Percentiles rank a stretch among this genome's conserved stretches.
Conservation (phyloP, 768 basidiomycete genomes). For the Polyporus arcularius region DNA sequence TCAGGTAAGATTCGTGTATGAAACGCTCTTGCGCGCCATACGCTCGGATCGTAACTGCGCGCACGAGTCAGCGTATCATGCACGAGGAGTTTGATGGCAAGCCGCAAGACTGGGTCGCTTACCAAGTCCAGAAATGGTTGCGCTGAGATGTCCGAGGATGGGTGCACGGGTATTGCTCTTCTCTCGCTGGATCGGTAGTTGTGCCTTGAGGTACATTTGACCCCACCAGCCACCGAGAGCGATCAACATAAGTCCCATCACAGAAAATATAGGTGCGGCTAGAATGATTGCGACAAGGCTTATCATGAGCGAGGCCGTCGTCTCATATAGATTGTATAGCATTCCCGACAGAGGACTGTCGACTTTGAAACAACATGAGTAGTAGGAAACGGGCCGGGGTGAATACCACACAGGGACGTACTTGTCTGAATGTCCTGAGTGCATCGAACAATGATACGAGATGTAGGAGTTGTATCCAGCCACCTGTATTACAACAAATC, state of each 20-base stretch:
- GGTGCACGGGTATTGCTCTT: slow-evolving; percentile 54
- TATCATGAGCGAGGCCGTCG: slow-evolving; percentile 33
- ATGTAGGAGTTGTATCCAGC: slow-evolving; percentile 53
- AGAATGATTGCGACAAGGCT: slow-evolving; percentile 38
- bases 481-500: slow-evolving; percentile 33
- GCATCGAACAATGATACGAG: slow-evolving; percentile 64
- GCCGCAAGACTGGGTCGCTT: slow-evolving; percentile 5
- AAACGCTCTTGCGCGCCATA: slow-evolving; percentile 53
- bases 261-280: slow-evolving; percentile 41
- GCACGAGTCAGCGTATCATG: background rate
- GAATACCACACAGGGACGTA: slow-evolving; percentile 8
- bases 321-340: slow-evolving; percentile 31
- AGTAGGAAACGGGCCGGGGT: background rate
- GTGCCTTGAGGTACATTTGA: slow-evolving; percentile 56
- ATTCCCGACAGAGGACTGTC: slow-evolving; percentile 35
- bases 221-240: slow-evolving; percentile 45
- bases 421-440: slow-evolving; percentile 61
- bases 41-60: slow-evolving; percentile 44
- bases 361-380: slow-evolving; percentile 23
- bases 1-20: slow-evolving; percentile 40
- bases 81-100: no score
- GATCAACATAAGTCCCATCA: slow-evolving; percentile 39
- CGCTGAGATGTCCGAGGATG: slow-evolving; percentile 52
- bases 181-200: slow-evolving; percentile 58
- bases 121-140: slow-evolving; percentile 53